phyloP scores from a whole-genome alignment of 225 moss, liverwort and hornwort species.

The Rhytidiadelphus loreus region DNA sequence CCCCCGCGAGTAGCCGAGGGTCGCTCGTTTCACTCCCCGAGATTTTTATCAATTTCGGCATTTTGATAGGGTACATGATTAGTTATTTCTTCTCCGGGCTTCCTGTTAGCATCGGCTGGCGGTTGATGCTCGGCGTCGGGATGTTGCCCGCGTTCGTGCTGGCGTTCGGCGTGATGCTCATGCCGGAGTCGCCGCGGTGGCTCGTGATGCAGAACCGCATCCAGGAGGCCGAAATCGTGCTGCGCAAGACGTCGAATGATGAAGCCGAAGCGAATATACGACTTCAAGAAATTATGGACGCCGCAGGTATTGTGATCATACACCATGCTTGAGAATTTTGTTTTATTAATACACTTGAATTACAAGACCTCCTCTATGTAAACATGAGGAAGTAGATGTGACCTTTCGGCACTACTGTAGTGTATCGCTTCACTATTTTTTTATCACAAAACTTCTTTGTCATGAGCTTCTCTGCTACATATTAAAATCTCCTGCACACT shows the following conservation, averaged over 20 bases:
- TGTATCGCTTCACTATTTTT: background rate
- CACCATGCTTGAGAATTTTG: background rate
- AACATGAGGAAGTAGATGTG: background rate
- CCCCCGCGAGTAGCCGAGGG: conserved; percentile 78
- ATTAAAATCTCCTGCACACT: background rate
- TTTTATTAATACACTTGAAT: background rate
- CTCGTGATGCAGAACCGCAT: conserved; percentile 84
- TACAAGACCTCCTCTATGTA: background rate
- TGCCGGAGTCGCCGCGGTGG: conserved; percentile 99
- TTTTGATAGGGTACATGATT: conserved; percentile 63
- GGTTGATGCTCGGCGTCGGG: conserved; percentile 84
- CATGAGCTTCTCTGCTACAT: background rate
- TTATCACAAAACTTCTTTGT: background rate
- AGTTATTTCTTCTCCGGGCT: conserved; percentile 73
- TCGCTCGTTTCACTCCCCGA: conserved; percentile 79
- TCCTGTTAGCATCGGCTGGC: conserved; percentile 51
- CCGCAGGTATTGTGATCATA: conserved; percentile 14
- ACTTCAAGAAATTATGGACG: conserved; percentile 73
- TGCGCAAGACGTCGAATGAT: conserved; percentile 60
- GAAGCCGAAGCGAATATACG: conserved; percentile 67
- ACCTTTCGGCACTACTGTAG: background rate
- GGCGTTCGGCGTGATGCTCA: conserved; percentile 51
- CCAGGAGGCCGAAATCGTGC: conserved; percentile 67
- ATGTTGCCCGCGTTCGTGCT: conserved; percentile 55
- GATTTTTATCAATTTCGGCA: conserved; percentile 85